A percentile compares a stretch with the other conserved stretches of the same genome.
phyloP scores from a whole-genome alignment of 2,329 filamentous ascomycete species.

The Triangularia setosa region DNA sequence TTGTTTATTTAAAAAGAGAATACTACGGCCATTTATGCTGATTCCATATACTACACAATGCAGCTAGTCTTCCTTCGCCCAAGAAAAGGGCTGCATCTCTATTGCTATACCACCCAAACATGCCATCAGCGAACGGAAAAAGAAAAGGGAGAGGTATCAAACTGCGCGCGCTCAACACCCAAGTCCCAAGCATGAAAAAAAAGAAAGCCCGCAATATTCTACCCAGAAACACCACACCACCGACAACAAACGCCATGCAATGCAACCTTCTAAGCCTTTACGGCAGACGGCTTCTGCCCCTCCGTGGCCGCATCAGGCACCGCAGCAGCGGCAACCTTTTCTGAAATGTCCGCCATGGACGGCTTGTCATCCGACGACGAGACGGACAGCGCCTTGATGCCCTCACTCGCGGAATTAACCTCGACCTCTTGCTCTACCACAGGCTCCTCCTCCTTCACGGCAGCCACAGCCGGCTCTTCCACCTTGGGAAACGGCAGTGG shows the following conservation, averaged over 20 bases:
- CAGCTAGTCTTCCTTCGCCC: background rate
- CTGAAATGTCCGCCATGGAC: constrained; percentile 20
- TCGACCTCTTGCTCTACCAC: constrained; percentile 7
- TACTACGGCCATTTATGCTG: background rate
- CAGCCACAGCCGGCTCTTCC: constrained; percentile 11
- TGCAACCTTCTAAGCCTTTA: background rate
- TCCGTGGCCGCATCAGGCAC: background rate
- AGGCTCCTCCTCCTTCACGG: background rate
- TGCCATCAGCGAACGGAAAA: background rate
- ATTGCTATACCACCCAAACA: background rate
- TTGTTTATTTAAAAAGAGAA: background rate
- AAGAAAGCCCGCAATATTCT: background rate
- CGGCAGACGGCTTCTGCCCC: constrained; percentile 7
- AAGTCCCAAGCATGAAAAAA: background rate
- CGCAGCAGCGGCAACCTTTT: constrained; percentile 8
- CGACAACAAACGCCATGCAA: background rate
- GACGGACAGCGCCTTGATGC: constrained; percentile 5
- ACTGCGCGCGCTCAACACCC: background rate
- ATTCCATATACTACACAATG: background rate
- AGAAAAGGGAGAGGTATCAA: background rate
- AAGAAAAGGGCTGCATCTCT: background rate
- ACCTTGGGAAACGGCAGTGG: constrained; percentile 23
- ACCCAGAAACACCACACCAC: background rate
- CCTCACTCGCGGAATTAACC: constrained; percentile 12
- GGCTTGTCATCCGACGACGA: constrained; percentile 15